Percentiles rank a stretch among this genome's conserved stretches.
phyloP scores from a whole-genome alignment of 495 filamentous ascomycete species.

The Xylaria telfairii region DNA sequence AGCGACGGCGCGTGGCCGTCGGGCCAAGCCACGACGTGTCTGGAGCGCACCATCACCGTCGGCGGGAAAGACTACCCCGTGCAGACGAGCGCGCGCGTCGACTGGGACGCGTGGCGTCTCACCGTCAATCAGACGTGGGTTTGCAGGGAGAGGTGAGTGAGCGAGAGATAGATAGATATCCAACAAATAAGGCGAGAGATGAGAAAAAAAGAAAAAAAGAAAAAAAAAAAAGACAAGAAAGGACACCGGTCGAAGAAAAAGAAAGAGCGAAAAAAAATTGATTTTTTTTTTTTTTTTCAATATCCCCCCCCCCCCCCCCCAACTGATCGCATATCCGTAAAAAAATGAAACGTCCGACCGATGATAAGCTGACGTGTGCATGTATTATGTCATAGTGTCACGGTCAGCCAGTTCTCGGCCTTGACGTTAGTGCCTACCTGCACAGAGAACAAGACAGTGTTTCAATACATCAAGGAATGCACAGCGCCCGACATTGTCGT shows the following conservation, averaged over 20 bases:
- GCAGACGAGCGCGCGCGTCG: slow-evolving; percentile 26
- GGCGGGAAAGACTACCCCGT: slow-evolving; percentile 24
- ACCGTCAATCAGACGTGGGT: slow-evolving; percentile 37
- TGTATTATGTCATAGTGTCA: not conserved
- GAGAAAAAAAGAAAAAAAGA: not conserved
- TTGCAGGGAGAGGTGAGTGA: slow-evolving; percentile 30
- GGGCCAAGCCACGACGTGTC: slow-evolving; percentile 4
- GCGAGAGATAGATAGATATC: not conserved
- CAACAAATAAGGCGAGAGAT: not conserved
- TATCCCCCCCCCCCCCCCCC: too few species aligned
- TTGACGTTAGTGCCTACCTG: slow-evolving; percentile 31
- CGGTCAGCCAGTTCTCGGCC: slow-evolving; percentile 30
- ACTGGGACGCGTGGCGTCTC: slow-evolving; percentile 32
- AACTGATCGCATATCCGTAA: not conserved
- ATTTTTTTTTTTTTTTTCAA: not conserved
- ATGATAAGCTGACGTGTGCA: not conserved
- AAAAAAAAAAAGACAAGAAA: not conserved
- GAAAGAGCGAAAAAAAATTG: not conserved
- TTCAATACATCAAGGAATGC: slow-evolving; percentile 33
- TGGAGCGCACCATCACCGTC: slow-evolving; percentile 23
- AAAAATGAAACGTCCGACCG: too few species aligned
- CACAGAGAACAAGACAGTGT: slow-evolving; percentile 22
- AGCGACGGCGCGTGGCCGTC: slow-evolving; percentile 17
- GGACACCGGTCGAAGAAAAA: not conserved
- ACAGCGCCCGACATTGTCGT: slow-evolving; percentile 25